These are phyloP conservation scores for Parathielavia appendiculata DNA, from an alignment of 495 filamentous ascomycete species.

Conservation along the genomic window DNA sequence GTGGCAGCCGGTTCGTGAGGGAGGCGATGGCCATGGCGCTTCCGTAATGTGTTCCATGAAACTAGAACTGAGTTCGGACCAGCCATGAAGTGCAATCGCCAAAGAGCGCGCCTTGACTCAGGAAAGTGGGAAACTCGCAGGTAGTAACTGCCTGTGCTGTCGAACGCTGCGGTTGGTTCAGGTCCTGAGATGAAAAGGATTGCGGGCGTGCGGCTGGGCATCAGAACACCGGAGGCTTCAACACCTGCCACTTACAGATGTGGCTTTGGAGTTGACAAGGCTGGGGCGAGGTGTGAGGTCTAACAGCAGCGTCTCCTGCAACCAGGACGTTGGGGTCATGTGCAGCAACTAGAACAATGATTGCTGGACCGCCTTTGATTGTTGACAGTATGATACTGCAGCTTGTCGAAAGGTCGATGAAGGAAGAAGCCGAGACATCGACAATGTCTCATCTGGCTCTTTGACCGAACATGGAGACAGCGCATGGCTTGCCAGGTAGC, in stretches of 20 bases:
- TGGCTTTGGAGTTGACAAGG: slow-evolving; percentile 1
- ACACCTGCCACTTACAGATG: neutral
- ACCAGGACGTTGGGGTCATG: slow-evolving; percentile 7
- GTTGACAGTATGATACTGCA: slow-evolving; percentile 13
- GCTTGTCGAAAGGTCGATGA: neutral
- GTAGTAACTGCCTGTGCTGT: no score
- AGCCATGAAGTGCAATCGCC: no score
- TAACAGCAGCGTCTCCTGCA: slow-evolving; percentile 6
- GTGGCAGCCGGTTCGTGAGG: no score
- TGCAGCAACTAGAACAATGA: neutral
- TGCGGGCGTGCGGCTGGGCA: slow-evolving; percentile 1
- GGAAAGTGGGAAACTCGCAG: neutral
- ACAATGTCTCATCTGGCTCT: neutral
- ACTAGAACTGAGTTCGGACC: no score
- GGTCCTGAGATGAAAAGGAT: neutral
- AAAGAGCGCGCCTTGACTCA: no score
- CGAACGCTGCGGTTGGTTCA: neutral
- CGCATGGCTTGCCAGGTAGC: neutral
- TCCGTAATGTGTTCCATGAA: no score
- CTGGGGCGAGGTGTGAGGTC: neutral
- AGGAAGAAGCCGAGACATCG: neutral
- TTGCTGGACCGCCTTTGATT: neutral
- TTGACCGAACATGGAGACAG: neutral
- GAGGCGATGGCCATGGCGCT: no score
- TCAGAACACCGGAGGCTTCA: neutral